A percentile compares a stretch with the other conserved stretches of the same genome.
phyloP scores from a whole-genome alignment of 768 basidiomycete genomes.

The Amanita molliuscula region DNA sequence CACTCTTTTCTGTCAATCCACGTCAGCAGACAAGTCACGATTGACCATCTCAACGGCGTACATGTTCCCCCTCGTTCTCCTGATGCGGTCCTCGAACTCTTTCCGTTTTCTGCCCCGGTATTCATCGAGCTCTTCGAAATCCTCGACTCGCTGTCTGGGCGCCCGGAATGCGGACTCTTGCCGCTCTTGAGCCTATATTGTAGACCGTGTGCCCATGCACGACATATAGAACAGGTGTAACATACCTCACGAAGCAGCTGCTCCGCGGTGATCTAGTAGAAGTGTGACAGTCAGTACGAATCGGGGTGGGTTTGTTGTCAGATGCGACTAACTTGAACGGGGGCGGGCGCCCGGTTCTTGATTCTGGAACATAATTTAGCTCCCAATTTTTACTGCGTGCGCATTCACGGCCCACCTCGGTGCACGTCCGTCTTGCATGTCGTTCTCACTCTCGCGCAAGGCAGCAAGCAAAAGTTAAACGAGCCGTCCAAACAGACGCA shows the following conservation, averaged over 20 bases:
- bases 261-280: slow-evolving; percentile 85
- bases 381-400: slow-evolving; percentile 4
- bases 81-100: slow-evolving; percentile 87
- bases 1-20: slow-evolving; percentile 59
- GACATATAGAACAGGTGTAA: not conserved
- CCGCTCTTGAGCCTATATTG: slow-evolving; percentile 80
- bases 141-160: slow-evolving; percentile 92
- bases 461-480: not conserved
- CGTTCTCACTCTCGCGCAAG: not conserved
- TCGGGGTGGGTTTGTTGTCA: not conserved
- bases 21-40: slow-evolving; percentile 2
- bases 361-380: slow-evolving; percentile 38
- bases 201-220: not conserved
- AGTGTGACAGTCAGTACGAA: not conserved
- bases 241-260: slow-evolving; percentile 89
- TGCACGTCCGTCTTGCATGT: slow-evolving; percentile 75
- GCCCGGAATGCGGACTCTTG: slow-evolving; percentile 89
- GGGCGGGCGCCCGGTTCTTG: slow-evolving; percentile 93
- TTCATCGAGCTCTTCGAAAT: slow-evolving; percentile 83
- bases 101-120: slow-evolving; percentile 87
- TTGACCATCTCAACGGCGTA: slow-evolving; percentile 19
- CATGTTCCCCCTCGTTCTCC: slow-evolving; percentile 76
- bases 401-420: slow-evolving; percentile 40
- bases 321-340: slow-evolving; percentile 61
- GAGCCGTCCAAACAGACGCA: not conserved